These are phyloP conservation scores for Vitis hybrid DNA, from an alignment of 177 flowering plant species.

Conservation along the genomic window DNA sequence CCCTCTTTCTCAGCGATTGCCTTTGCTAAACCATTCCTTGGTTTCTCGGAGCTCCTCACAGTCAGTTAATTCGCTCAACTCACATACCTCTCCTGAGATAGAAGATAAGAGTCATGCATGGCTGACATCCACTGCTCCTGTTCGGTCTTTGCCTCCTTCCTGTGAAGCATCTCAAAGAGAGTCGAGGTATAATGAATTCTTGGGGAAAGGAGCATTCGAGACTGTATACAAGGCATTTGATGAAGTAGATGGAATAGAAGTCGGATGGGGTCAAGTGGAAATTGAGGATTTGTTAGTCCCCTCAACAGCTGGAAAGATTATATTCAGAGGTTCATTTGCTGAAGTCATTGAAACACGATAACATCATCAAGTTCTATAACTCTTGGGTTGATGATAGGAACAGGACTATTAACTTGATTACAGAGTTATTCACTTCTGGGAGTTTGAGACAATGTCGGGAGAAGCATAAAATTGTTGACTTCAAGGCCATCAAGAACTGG, in stretches of 20 bases:
- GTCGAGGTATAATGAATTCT: constrained; percentile 52
- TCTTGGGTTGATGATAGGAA: too few species aligned
- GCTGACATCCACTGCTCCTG: constrained; percentile 29
- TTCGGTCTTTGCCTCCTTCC: constrained; percentile 33
- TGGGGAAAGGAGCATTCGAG: constrained; percentile 90
- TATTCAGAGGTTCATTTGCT: too few species aligned
- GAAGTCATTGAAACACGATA: too few species aligned
- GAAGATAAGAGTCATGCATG: constrained; percentile 29
- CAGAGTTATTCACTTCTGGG: constrained; percentile 75
- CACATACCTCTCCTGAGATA: constrained; percentile 19
- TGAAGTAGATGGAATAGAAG: constrained; percentile 83
- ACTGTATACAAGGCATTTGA: constrained; percentile 88
- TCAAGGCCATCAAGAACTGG: constrained; percentile 86
- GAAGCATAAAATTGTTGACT: constrained; percentile 70
- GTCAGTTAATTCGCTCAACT: too few species aligned
- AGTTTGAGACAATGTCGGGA: constrained; percentile 75
- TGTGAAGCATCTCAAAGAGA: constrained; percentile 11
- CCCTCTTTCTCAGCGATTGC: constrained; percentile 66
- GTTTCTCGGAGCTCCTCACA: too few species aligned
- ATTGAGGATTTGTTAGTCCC: constrained; percentile 66
- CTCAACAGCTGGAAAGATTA: constrained; percentile 34
- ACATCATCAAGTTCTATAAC: too few species aligned
- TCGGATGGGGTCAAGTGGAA: constrained; percentile 77
- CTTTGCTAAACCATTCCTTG: constrained; percentile 1
- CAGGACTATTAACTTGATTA: too few species aligned